Evolutionary conservation across 176 grass and related monocot species (phyloP), one percentile per base, ranked within the genome.

Genomic region (Cocos nucifera): DNA sequence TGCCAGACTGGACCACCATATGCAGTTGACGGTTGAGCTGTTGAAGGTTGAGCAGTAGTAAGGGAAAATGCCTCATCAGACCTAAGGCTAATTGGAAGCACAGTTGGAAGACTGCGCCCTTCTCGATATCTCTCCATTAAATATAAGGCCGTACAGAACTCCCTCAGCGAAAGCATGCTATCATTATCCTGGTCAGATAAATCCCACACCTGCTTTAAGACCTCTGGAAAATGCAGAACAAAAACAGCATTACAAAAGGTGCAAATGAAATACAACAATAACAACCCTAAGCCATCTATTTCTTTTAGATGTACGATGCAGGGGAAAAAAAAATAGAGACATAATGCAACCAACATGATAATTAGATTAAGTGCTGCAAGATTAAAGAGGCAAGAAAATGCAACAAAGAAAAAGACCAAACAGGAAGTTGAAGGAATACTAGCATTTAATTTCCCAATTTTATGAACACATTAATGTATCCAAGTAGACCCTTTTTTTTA

Each of bases 11-110:
- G 68, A 51, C 44, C 78, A 72, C 67, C 77, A 66, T 84, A 57
- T 28, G 75, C 87, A 51, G 73, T 77, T 66, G 81, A 75, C 76
- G 91, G 88, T 39, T 39, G 32, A 39, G 32, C 32, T 39, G 32
- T 39, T 39, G 32, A 39, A 12, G 35, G 35, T 72, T 98, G 88
- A 24, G 66, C 85, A 32, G 94, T 89, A 73, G 94, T 85, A 62
- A 79, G 88, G 69, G 92, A 79, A 53, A 82, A 83, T 58, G 77
- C 83, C 66, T 89, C 87, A 59, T 98, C 88, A 27, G 84, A 83
- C 81, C 81, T 89, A 79, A 98, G 83, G 62, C 61, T 39, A 65
- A 65, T 51, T 7, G 71, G 71, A 22, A 74, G 71, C 26, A 60
- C 30, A 21, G 12, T 25, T 1, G 71, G 71, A 22, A 74, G 12